phyloP scores from a whole-genome alignment of 2,329 filamentous ascomycete species.

The Ampelomyces quisqualis region DNA sequence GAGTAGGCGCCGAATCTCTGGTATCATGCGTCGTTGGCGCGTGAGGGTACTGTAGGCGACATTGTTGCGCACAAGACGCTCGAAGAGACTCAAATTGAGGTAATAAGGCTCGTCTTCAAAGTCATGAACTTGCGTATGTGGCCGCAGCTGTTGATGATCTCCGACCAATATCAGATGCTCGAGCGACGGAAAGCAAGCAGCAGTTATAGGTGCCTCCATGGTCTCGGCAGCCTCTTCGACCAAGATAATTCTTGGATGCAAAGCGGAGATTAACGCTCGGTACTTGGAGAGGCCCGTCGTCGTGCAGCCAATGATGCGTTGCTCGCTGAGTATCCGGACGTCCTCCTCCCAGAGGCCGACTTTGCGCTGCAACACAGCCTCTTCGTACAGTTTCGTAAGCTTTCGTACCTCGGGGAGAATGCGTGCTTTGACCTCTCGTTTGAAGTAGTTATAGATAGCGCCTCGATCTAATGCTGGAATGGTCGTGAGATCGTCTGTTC shows the following conservation, averaged over 20 bases:
- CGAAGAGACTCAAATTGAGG: slow-evolving; percentile 75
- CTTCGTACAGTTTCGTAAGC: slow-evolving; percentile 54
- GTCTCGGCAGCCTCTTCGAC: slow-evolving; percentile 82
- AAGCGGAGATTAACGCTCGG: slow-evolving; percentile 64
- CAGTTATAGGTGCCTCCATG: slow-evolving; percentile 63
- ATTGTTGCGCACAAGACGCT: slow-evolving; percentile 68
- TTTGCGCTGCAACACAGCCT: slow-evolving; percentile 55
- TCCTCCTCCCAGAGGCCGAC: slow-evolving; percentile 61
- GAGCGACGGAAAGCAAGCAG: slow-evolving; percentile 61
- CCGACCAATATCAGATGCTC: slow-evolving; percentile 71
- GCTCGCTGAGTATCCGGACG: slow-evolving; percentile 46
- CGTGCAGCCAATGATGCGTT: slow-evolving; percentile 66
- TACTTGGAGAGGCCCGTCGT: slow-evolving; percentile 83
- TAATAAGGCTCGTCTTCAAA: slow-evolving; percentile 63
- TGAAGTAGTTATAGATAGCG: slow-evolving; percentile 66
- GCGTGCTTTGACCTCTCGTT: slow-evolving; percentile 54
- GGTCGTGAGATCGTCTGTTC: slow-evolving; percentile 59
- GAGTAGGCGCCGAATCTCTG: slow-evolving; percentile 63
- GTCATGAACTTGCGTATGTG: slow-evolving; percentile 63
- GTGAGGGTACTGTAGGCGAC: slow-evolving; percentile 65
- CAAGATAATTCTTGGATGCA: slow-evolving; percentile 67
- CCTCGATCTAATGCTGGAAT: slow-evolving; percentile 60
- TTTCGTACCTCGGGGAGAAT: slow-evolving; percentile 52
- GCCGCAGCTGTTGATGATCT: slow-evolving; percentile 77
- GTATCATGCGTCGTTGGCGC: slow-evolving; percentile 72